phyloP scores from a whole-genome alignment of 768 basidiomycete species.

The Lactarius trivialis region DNA sequence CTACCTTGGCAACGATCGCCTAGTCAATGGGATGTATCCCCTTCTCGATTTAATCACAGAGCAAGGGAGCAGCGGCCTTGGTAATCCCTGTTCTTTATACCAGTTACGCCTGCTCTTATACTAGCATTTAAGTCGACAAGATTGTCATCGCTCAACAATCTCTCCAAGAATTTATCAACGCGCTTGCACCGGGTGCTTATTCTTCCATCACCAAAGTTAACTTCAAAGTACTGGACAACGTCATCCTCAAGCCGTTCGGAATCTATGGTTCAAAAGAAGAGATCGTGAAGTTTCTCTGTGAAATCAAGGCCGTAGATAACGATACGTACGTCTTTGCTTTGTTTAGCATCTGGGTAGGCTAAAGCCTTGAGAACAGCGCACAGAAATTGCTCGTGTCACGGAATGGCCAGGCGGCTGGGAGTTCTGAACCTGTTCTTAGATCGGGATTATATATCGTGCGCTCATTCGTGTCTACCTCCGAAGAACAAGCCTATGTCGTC shows the following conservation, averaged over 20 bases:
- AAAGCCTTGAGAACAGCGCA: slow-evolving; percentile 9
- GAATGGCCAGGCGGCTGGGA: slow-evolving; percentile 8
- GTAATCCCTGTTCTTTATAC: slow-evolving; percentile 28
- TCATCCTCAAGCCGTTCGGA: slow-evolving; percentile 43
- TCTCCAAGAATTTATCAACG: slow-evolving; percentile 42
- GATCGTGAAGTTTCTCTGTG: slow-evolving; percentile 32
- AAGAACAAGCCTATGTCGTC: slow-evolving; percentile 38
- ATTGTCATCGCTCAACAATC: slow-evolving; percentile 51
- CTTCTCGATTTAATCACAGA: slow-evolving; percentile 50
- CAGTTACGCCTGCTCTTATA: not conserved
- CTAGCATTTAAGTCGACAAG: slow-evolving; percentile 42
- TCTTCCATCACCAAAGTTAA: slow-evolving; percentile 47
- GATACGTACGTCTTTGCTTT: slow-evolving; percentile 31
- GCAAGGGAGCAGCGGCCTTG: slow-evolving; percentile 42
- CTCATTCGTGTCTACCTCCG: slow-evolving; percentile 6
- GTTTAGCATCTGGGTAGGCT: too few species aligned
- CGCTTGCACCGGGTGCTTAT: slow-evolving; percentile 44
- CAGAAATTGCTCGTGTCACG: slow-evolving; percentile 15
- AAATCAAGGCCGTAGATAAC: slow-evolving; percentile 33
- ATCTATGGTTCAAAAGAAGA: slow-evolving; percentile 46
- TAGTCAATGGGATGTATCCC: slow-evolving; percentile 42
- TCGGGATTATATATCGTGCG: slow-evolving; percentile 47
- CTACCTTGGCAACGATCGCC: not conserved
- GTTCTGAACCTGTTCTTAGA: slow-evolving; percentile 30
- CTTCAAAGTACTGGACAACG: slow-evolving; percentile 44